Evolutionary conservation across 176 grass and related monocot genomes (phyloP).

Genomic region (Lolium perenne): DNA sequence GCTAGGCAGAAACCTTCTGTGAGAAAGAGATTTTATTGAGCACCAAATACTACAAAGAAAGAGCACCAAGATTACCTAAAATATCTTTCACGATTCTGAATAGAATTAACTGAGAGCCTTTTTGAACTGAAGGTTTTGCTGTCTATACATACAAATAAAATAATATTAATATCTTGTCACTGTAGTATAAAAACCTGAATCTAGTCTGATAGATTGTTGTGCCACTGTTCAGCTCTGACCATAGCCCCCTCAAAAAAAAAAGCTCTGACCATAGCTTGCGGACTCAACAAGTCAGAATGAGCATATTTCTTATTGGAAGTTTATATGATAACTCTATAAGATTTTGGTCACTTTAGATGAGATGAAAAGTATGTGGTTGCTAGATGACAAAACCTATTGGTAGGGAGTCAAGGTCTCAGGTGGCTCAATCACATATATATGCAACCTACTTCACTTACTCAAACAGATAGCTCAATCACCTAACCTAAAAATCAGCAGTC

Average conservation of each 20-base stretch:
- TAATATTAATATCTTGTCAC: conserved; percentile 1
- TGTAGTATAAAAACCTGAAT: neutral
- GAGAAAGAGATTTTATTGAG: neutral
- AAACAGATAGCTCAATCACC: neutral
- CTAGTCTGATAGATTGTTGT: neutral
- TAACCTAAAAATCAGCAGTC: neutral
- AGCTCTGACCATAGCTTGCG: neutral
- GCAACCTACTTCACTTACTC: conserved; percentile 13
- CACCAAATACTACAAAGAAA: conserved; percentile 11
- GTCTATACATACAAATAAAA: neutral
- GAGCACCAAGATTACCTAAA: neutral
- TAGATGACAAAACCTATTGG: conserved; percentile 12
- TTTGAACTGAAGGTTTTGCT: neutral
- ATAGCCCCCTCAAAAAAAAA: too few species aligned
- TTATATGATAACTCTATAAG: conserved; percentile 4
- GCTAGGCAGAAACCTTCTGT: neutral
- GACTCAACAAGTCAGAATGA: neutral
- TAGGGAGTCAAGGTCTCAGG: neutral
- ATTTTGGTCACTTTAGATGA: conserved; percentile 14
- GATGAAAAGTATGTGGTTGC: conserved; percentile 21
- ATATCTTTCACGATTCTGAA: conserved; percentile 6
- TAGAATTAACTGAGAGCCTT: neutral
- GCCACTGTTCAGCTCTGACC: neutral
- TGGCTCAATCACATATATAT: neutral
- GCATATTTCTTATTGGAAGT: neutral